A percentile compares a stretch with the other conserved stretches of the same genome.
phyloP scores from a whole-genome alignment of 441 rosid species.

The Capsella rubella region DNA sequence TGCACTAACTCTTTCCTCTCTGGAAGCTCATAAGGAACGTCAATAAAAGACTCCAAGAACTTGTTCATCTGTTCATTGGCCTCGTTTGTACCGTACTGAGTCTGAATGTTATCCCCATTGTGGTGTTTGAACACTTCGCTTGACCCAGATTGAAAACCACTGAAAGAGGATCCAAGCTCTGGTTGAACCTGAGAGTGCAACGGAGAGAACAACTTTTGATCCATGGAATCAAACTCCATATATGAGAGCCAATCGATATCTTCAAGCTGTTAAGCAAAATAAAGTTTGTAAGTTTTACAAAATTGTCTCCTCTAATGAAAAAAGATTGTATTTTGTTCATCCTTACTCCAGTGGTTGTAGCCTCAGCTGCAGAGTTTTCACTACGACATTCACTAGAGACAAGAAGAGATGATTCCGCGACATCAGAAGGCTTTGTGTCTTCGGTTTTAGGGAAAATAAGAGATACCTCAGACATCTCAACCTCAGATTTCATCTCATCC shows the following conservation, averaged over 20 bases:
- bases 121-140: slow-evolving; percentile 23
- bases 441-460: slow-evolving; percentile 36
- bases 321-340: slow-evolving; percentile 9
- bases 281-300: slow-evolving; percentile 29
- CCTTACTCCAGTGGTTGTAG: slow-evolving; percentile 50
- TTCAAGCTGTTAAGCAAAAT: slow-evolving; percentile 45
- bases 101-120: slow-evolving; percentile 26
- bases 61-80: slow-evolving; percentile 43
- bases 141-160: slow-evolving; percentile 29
- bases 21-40: slow-evolving; percentile 44
- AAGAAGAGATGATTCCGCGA: slow-evolving; percentile 28
- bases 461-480: slow-evolving; percentile 50
- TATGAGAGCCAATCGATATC: slow-evolving; percentile 46
- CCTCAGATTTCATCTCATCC: slow-evolving; percentile 54
- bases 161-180: slow-evolving; percentile 50
- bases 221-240: slow-evolving; percentile 39
- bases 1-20: slow-evolving; percentile 35
- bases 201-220: slow-evolving; percentile 55
- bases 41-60: slow-evolving; percentile 60
- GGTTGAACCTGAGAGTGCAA: slow-evolving; percentile 50
- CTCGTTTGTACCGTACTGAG: slow-evolving; percentile 48
- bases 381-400: slow-evolving; percentile 38
- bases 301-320: slow-evolving; percentile 13
- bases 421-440: slow-evolving; percentile 25
- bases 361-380: slow-evolving; percentile 40